phyloP scores from a whole-genome alignment of 2,329 filamentous ascomycete species.

The Pseudogymnoascus sp. region DNA sequence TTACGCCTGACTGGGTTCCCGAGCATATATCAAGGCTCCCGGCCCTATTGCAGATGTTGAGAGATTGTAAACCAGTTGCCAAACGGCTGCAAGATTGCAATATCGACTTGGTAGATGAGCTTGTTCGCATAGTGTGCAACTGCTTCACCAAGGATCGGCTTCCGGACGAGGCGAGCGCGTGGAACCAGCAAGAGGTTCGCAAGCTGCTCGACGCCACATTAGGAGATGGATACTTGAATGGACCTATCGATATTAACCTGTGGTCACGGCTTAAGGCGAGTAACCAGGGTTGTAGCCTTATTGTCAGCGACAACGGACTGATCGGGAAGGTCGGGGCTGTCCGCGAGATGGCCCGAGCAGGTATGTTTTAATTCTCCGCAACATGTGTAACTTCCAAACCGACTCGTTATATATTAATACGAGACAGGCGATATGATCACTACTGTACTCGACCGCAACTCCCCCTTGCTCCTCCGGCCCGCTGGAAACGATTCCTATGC shows the following conservation, averaged over 20 bases:
- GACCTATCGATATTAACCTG: not conserved
- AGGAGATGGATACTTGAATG: not conserved
- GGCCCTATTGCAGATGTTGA: not conserved
- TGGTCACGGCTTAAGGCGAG: not conserved
- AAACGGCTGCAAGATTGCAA: not conserved
- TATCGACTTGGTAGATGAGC: not conserved
- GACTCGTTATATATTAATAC: not conserved
- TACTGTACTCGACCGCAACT: not conserved
- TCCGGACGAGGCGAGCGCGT: not conserved
- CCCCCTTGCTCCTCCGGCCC: not conserved
- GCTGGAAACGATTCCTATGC: no score
- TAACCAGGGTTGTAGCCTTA: not conserved
- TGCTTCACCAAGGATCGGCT: not conserved
- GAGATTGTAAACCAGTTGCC: not conserved
- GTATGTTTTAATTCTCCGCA: not conserved
- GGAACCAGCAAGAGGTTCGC: not conserved
- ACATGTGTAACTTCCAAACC: no score
- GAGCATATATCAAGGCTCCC: not conserved
- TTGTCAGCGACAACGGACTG: not conserved
- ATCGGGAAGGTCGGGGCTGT: not conserved
- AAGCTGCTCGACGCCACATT: not conserved
- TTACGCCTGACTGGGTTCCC: not conserved
- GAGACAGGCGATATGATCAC: not conserved
- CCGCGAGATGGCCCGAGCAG: not conserved
- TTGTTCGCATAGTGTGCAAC: not conserved